These are phyloP conservation scores for Nosema bombycis DNA, from an alignment of 371 early-diverging fungal genomes.

Conservation along the genomic window DNA sequence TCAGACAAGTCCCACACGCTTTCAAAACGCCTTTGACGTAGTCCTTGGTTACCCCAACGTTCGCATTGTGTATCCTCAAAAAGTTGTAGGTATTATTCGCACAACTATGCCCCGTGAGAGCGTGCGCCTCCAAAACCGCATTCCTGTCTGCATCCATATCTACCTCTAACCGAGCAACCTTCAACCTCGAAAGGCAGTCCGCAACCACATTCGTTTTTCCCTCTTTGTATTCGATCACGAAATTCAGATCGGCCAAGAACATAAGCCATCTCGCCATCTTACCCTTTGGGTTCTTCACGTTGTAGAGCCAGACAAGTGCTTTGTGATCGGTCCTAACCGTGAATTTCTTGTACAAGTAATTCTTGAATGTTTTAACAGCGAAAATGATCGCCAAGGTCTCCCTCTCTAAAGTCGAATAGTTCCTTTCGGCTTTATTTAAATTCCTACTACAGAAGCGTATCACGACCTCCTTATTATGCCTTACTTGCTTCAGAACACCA, in stretches of 20 bases:
- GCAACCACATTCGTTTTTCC: not conserved
- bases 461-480: slow-evolving; percentile 24
- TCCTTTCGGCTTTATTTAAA: not conserved
- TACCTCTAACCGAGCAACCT: too few relatives aligned
- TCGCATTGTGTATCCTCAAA: too few relatives aligned
- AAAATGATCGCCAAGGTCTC: slow-evolving; percentile 31
- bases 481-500: slow-evolving; percentile 9
- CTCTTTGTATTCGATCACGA: slow-evolving; percentile 23
- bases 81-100: too few relatives aligned
- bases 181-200: not conserved
- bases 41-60: too few relatives aligned
- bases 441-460: not conserved
- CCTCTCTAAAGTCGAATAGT: slow-evolving; percentile 2
- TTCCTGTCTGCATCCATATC: too few relatives aligned
- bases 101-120: too few relatives aligned
- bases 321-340: slow-evolving; percentile 31
- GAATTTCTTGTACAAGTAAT: slow-evolving; percentile 16
- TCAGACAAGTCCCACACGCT: too few relatives aligned
- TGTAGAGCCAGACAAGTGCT: slow-evolving; percentile 11
- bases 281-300: not conserved
- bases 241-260: slow-evolving; percentile 14
- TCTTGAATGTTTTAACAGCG: slow-evolving; percentile 13
- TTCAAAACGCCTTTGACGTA: too few relatives aligned
- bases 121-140: too few relatives aligned
- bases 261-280: slow-evolving; percentile 4